Base-by-base conservation (phyloP, 805 yeast species). In the Scheffersomyces amazonensis region DNA sequence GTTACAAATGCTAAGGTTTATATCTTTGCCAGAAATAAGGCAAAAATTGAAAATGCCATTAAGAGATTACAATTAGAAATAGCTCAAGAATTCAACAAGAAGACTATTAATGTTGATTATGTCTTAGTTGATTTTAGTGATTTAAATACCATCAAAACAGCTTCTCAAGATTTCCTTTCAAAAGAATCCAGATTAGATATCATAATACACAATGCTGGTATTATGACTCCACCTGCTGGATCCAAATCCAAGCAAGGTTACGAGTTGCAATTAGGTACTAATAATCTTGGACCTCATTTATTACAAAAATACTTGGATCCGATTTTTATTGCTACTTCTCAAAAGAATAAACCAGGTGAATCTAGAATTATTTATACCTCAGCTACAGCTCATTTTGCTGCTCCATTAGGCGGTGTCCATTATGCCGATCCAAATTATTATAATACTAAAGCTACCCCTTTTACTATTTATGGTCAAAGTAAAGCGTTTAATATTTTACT, bases 211-310 rank as follows among this genome's bases (percentile, higher is more conserved):
- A 53, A 53, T 44, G 55, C 55, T 16, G 58, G 56, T 4, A 50
- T 73, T 4, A 47, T 56, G 39, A 37, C 48, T 12, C 58, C 58
- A 1, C 64, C 62, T 1, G 43, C 43, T 21, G 62, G 62, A n/a
- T 49, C 54, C 32, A 58, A 44, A 31, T 38, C 52, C 13, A 50
- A 47, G 34, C 77, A 75, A 52, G 76, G 74, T 9, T 64, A 57
- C 39, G 80, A 76, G 36, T 37, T 58, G 25, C 75, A 69, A 37
- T 52, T 73, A 30, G 80, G 76, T 8, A 65, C 69, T 15, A 76
- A 76, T 49, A 64, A 51, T 15, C 44, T 76, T 12, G 80, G 73
- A 1, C 73, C 75, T 19, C 71, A 62, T 37, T 49, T 73, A n/a
- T 52, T 76, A 16, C 68, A 72, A 42, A 58, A 62, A 32, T 48